A percentile compares a stretch with the other conserved stretches of the same genome.
Conservation (phyloP, 441 rosid genomes). For the Sinapis alba region DNA sequence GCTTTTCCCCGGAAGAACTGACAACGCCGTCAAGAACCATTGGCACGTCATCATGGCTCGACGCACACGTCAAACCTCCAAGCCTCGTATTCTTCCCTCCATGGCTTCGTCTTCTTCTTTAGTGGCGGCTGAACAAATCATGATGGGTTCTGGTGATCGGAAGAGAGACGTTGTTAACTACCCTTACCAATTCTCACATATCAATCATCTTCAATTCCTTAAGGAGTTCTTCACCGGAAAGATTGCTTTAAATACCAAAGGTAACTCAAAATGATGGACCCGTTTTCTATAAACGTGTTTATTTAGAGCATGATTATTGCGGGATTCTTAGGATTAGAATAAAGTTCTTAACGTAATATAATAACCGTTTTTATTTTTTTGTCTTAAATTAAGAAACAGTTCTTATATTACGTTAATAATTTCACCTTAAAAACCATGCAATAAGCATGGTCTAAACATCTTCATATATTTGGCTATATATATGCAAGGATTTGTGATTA, state of each 20-base stretch:
- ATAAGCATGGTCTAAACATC: too few species aligned
- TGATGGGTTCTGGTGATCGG: slow-evolving; percentile 26
- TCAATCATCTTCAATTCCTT: slow-evolving; percentile 36
- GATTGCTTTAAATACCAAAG: slow-evolving; percentile 29
- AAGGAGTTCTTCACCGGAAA: slow-evolving; percentile 35
- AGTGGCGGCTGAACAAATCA: neutral
- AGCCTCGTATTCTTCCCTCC: slow-evolving; percentile 23
- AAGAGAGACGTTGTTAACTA: slow-evolving; percentile 18
- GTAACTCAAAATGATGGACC: slow-evolving; percentile 30
- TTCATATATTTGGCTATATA: too few species aligned
- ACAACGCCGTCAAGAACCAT: slow-evolving; percentile 69
- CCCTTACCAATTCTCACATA: slow-evolving; percentile 34
- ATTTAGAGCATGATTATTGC: too few species aligned
- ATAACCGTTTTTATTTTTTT: too few species aligned
- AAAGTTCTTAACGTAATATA: too few species aligned
- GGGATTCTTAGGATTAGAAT: too few species aligned
- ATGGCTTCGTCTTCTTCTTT: slow-evolving; percentile 18
- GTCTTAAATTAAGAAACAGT: too few species aligned
- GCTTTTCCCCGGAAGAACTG: slow-evolving; percentile 64
- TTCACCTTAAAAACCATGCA: too few species aligned
- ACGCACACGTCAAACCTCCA: slow-evolving; percentile 38
- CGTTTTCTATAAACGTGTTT: neutral
- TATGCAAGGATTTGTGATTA: too few species aligned
- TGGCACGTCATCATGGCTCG: slow-evolving; percentile 79
- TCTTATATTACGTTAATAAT: too few species aligned